Evolutionary conservation across 768 basidiomycete species (phyloP), one percentile per base, ranked within the genome.

Genomic region (Pleurotus sapidus): DNA sequence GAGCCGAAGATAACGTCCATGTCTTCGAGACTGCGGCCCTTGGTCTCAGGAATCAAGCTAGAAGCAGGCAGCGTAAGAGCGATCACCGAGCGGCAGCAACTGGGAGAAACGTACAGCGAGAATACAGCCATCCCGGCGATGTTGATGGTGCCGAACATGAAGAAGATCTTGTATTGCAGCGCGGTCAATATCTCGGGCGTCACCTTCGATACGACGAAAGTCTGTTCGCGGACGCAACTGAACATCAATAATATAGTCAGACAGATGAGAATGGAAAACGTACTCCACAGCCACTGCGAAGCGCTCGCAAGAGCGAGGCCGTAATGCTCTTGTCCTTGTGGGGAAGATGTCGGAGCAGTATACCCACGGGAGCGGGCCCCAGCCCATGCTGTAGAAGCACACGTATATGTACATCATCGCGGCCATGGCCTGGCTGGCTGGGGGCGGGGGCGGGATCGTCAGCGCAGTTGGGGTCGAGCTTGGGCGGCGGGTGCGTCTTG

Each of bases 271-370:
- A 53, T 4, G 1, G 46, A 23, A 46, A 42, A 6, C 30, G 77
- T 83, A 88, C 87, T 91, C 80, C 81, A 92, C 7, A 94, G 70
- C 91, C 91, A 93, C 56, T 94, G 93, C 2, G 89, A 84, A 15
- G 84, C 84, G 57, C 87, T 87, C 0, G 87, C 93, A 3, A 84
- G 71, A 0, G 89, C 81, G 18, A 94, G 73, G 38, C 93, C 93
- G 63, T 88, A 92, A 63, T 91, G 88, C 57, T n/a, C 92, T 77
- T 14, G 91, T 92, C 43, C 91, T 76, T 12, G 89, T 94, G 5
- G 89, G 88, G 81, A 94, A 94, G 63, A 95, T 92, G 67, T 95
- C 93, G 4, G 89, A 77, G 43, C 87, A 88, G 62, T 87, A 88
- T 18, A 89, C 82, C 77, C 78, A 73, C 2, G 58, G 54, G 2